These are phyloP conservation scores for Centella asiatica DNA, from an alignment of 129 eudicot genomes.

Conservation along the genomic window DNA sequence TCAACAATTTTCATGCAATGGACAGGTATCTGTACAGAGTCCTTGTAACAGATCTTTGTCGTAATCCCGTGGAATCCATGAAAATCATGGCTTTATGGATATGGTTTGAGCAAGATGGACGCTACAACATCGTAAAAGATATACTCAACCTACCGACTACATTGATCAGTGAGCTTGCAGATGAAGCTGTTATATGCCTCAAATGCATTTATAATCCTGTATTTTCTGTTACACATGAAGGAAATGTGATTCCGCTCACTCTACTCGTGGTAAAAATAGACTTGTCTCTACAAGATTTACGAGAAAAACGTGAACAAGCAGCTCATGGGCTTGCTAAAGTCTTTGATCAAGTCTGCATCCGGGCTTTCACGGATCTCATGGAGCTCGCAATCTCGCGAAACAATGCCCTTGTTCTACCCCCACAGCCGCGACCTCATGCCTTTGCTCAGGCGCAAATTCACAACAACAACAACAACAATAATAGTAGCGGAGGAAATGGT, in stretches of 20 bases:
- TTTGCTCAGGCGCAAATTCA: too few relatives aligned
- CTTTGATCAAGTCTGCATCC: constrained; percentile 26
- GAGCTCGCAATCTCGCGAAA: constrained; percentile 28
- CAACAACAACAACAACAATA: neutral
- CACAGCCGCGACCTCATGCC: neutral
- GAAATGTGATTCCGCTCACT: constrained; percentile 33
- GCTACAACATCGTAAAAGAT: constrained; percentile 16
- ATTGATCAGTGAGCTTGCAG: constrained; percentile 33
- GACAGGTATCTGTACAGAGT: constrained; percentile 37
- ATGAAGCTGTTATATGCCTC: constrained; percentile 45
- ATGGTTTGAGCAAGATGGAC: constrained; percentile 42
- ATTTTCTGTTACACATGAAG: constrained; percentile 3
- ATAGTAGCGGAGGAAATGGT: neutral
- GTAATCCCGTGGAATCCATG: constrained; percentile 50
- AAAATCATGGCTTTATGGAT: constrained; percentile 60
- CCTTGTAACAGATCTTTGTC: constrained; percentile 37
- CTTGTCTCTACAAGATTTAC: constrained; percentile 34
- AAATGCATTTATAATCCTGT: constrained; percentile 18
- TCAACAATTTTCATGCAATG: constrained; percentile 28
- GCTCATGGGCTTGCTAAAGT: constrained; percentile 19
- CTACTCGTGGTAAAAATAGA: constrained; percentile 21
- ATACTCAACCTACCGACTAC: constrained; percentile 23
- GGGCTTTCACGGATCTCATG: constrained; percentile 39
- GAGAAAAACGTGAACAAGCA: constrained; percentile 1
- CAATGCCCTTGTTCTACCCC: neutral